Percentiles rank a stretch among this genome's conserved stretches.
phyloP scores from a whole-genome alignment of 2,329 filamentous ascomycete species.

The Meredithiella fracta region DNA sequence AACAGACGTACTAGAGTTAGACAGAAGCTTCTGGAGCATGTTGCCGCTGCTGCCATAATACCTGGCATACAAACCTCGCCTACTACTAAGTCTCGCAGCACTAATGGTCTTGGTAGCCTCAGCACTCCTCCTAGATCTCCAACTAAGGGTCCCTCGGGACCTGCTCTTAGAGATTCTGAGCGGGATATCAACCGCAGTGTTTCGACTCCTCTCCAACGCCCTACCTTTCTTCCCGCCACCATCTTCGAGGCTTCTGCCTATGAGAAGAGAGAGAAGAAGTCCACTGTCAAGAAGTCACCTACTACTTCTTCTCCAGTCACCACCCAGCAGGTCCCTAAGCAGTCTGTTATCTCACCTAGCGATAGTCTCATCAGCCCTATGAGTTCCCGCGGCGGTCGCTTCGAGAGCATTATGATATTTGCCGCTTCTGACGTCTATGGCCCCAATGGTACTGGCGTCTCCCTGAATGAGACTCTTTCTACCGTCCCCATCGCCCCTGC shows the following conservation, averaged over 20 bases:
- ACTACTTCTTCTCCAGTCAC: not conserved
- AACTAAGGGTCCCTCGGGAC: slow-evolving; percentile 40
- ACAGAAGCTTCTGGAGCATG: slow-evolving; percentile 67
- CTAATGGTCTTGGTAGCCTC: slow-evolving; percentile 29
- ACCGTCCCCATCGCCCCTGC: slow-evolving; percentile 30
- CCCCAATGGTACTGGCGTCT: slow-evolving; percentile 45
- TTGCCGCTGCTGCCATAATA: slow-evolving; percentile 52
- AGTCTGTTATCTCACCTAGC: slow-evolving; percentile 15
- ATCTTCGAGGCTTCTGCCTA: slow-evolving; percentile 26
- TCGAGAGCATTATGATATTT: slow-evolving; percentile 53
- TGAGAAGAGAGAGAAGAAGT: slow-evolving; percentile 17
- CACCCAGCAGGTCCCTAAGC: slow-evolving; percentile 16
- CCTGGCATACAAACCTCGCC: slow-evolving; percentile 20
- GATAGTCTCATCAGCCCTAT: not conserved
- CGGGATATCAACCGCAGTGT: slow-evolving; percentile 22
- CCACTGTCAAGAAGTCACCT: not conserved
- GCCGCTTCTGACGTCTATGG: slow-evolving; percentile 51
- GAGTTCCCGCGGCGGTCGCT: slow-evolving; percentile 23
- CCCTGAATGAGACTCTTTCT: slow-evolving; percentile 19
- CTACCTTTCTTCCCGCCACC: slow-evolving; percentile 20
- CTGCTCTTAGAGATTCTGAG: slow-evolving; percentile 19
- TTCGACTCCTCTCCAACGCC: slow-evolving; percentile 36
- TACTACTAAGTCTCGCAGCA: slow-evolving; percentile 26
- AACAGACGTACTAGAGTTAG: slow-evolving; percentile 58
- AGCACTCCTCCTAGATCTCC: slow-evolving; percentile 45